Evolutionary conservation across 129 eudicot genomes (phyloP).

Genomic region (Solidago caesia): DNA sequence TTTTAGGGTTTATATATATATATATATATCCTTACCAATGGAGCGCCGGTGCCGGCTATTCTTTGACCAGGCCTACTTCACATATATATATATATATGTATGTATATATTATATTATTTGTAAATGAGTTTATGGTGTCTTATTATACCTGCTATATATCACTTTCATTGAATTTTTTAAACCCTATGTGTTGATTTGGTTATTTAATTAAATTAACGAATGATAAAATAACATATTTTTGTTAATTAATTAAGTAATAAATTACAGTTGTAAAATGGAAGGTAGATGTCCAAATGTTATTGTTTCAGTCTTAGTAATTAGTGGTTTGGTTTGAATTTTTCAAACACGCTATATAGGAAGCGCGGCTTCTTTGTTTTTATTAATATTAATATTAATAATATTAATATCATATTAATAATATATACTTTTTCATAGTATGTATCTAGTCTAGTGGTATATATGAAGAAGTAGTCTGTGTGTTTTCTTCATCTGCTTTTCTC

Average conservation of each 20-base stretch:
- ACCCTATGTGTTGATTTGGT: neutral
- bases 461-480: slow-evolving; percentile 22
- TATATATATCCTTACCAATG: neutral
- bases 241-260: neutral
- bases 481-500: slow-evolving; percentile 26
- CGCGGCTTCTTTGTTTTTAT: slow-evolving; percentile 34
- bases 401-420: neutral
- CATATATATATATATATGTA: no score
- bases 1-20: slow-evolving; percentile 20
- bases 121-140: slow-evolving; percentile 26
- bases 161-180: slow-evolving; percentile 27
- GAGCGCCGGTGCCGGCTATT: slow-evolving; percentile 41
- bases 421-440: neutral
- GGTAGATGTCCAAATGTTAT: slow-evolving; percentile 19
- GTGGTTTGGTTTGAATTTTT: slow-evolving; percentile 38
- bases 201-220: neutral
- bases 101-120: neutral
- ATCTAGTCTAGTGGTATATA: slow-evolving; percentile 25
- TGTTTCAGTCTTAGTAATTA: slow-evolving; percentile 17
- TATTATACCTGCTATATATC: neutral
- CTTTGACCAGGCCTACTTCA: slow-evolving; percentile 19
- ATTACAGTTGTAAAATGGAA: slow-evolving; percentile 40
- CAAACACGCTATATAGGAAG: slow-evolving; percentile 31
- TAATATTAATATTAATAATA: neutral
- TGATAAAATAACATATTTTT: neutral